A percentile compares a stretch with the other conserved stretches of the same genome.
Evolutionary conservation across 345 rosid species (phyloP).

Genomic region (Heritiera fomes): DNA sequence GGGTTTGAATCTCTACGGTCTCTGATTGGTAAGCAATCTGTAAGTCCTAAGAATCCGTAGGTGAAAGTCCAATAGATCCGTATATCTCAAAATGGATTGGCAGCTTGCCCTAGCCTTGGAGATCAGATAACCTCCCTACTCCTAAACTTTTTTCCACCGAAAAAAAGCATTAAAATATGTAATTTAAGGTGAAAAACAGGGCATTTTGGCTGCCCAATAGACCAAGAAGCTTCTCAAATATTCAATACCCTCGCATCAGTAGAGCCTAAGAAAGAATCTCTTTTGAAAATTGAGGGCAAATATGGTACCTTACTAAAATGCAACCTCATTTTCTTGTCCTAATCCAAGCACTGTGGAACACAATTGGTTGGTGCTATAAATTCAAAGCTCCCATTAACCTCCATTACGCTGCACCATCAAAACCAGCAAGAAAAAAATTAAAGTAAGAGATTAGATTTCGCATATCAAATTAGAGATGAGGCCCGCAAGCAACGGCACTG

Average conservation of each 20-base stretch:
- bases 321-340: slow-evolving; percentile 15
- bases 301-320: slow-evolving; percentile 32
- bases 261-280: slow-evolving; percentile 45
- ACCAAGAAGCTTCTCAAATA: slow-evolving; percentile 19
- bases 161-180: background rate
- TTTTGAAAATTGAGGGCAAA: slow-evolving; percentile 27
- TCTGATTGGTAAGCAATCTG: too few species aligned
- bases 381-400: slow-evolving; percentile 4
- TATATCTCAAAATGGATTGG: too few species aligned
- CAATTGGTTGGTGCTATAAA: slow-evolving; percentile 26
- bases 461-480: slow-evolving; percentile 34
- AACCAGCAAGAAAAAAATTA: background rate
- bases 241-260: slow-evolving; percentile 29
- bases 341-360: slow-evolving; percentile 24
- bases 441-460: background rate
- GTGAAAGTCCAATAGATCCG: too few species aligned
- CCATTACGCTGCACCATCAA: slow-evolving; percentile 2
- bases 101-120: too few species aligned
- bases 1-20: too few species aligned
- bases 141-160: too few species aligned
- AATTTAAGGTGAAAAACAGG: background rate
- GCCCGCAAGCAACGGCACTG: slow-evolving; percentile 33
- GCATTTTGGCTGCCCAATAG: slow-evolving; percentile 13
- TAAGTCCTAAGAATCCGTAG: too few species aligned
- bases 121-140: too few species aligned